Percentiles rank a stretch among this genome's conserved stretches.
These are phyloP conservation scores for Cordyceps tenuipes DNA, from an alignment of 2,329 filamentous ascomycete species.

Conservation along the genomic window DNA sequence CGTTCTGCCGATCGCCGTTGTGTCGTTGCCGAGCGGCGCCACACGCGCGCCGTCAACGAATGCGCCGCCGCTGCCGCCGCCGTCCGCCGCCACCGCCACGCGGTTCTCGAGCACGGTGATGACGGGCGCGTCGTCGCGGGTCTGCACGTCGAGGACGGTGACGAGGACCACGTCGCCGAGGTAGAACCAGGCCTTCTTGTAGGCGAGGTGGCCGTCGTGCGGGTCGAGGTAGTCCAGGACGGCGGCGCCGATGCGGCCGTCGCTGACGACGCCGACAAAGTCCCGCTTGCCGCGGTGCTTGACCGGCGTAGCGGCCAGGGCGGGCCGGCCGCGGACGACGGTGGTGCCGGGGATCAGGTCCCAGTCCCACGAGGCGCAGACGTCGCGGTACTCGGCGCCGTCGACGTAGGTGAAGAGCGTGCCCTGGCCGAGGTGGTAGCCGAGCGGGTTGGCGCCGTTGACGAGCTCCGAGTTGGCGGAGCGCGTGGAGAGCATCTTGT, in stretches of 20 bases:
- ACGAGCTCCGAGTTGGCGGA: conserved; percentile 17
- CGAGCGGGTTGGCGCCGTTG: conserved; percentile 18
- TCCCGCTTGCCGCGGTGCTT: conserved; percentile 14
- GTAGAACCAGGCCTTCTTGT: conserved; percentile 18
- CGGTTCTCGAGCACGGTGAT: conserved; percentile 19
- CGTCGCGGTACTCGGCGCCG: conserved; percentile 20
- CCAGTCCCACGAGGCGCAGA: conserved; percentile 19
- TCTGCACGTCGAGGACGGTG: conserved; percentile 13
- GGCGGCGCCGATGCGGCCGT: conserved; percentile 15
- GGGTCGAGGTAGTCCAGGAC: conserved; percentile 18
- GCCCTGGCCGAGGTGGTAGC: conserved; percentile 19
- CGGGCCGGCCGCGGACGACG: conserved; percentile 14
- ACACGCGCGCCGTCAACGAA: conserved; percentile 12
- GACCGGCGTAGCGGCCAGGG: conserved; percentile 2
- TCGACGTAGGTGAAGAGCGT: conserved; percentile 18
- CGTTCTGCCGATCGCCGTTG: background rate
- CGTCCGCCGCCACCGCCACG: conserved; percentile 10
- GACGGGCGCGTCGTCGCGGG: conserved; percentile 6
- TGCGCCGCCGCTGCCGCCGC: conserved; percentile 11
- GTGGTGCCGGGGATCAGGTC: conserved; percentile 19
- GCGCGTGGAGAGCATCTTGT: conserved; percentile 17
- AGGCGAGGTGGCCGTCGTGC: conserved; percentile 14
- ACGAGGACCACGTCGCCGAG: conserved; percentile 17
- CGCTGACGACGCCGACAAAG: conserved; percentile 19
- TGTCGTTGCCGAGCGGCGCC: background rate